Conservation (phyloP, 495 filamentous ascomycete genomes). For the Podospora sp. region DNA sequence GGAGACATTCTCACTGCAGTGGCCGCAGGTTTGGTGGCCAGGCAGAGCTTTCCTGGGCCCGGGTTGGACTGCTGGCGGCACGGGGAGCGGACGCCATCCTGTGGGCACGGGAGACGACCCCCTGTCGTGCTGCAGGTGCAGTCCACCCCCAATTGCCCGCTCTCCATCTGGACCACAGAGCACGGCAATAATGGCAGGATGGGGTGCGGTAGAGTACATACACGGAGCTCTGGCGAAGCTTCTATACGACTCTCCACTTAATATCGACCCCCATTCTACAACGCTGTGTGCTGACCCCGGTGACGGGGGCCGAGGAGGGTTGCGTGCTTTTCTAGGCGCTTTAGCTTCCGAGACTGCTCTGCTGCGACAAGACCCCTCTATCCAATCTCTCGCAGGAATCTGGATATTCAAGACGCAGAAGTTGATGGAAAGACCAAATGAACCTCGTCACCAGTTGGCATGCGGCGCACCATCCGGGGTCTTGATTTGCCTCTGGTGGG, state of each 20-base stretch:
- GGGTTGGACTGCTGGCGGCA: conserved; percentile 3
- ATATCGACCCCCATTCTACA: not conserved
- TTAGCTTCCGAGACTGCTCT: not conserved
- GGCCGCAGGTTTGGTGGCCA: not conserved
- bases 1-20: not conserved
- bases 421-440: not conserved
- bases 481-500: not conserved
- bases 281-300: not conserved
- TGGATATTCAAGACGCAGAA: not conserved
- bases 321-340: not conserved
- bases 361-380: not conserved
- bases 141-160: not conserved
- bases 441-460: not conserved
- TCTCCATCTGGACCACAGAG: not conserved
- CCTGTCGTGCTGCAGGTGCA: not conserved
- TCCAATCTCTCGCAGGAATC: not conserved
- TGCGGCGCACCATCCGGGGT: not conserved
- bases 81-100: conserved; percentile 2
- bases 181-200: not conserved
- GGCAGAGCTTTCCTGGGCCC: not conserved
- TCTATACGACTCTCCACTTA: not conserved
- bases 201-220: not conserved
- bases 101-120: conserved; percentile 14
- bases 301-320: not conserved
- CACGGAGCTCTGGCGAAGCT: not conserved